Base-by-base conservation (phyloP, 2,329 filamentous ascomycete species). In the Penicillium decumbens region DNA sequence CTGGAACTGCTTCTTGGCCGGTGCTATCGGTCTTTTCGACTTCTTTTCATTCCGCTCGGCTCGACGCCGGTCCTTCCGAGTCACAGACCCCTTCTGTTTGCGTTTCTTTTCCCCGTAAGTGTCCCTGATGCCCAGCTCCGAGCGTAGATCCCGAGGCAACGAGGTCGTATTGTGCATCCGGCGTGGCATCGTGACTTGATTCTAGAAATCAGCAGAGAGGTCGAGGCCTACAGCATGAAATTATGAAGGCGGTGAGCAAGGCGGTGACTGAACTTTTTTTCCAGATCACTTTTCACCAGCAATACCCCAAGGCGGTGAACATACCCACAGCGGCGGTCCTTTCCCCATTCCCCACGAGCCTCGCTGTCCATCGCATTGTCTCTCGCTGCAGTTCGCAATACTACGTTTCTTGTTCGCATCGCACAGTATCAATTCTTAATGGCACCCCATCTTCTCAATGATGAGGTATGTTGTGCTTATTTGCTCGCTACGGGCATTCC, bases 31-130 rank as follows among this genome's bases (percentile, higher is more conserved):
- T 41, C 66, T 68, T 52, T 73, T 73, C 25, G 67, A 62, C 66
- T 81, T 86, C 66, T 83, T 87, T 59, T 81, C 75, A 20, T 75
- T 72, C 47, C 87, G 78, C 59, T 87, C 81, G 13, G 79, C 79
- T 64, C 84, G 88, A 48, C 87, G 79, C 50, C 80, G 78, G 46
- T 87, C 83, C 72, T 87, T 88, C 57, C 85, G 77, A 40, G 64
- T 58, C 27, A 57, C 53, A 23, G 66, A 60, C 20, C 64, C 62
- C 52, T 63, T 63, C 12, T 58, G 55, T 38, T 54, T 63, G 41
- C 63, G 61, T 52, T 65, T 64, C 53, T 65, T 66, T 12, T 64
- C 62, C 6, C 67, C 65, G 43, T 66, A 66, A 4, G 55, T 58
- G 55, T 71, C 71, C 24, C 58, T 61, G n/a, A 73, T 61, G 0